Conservation (phyloP, 352 stramenopile species). For the Pythium phragmitis region DNA sequence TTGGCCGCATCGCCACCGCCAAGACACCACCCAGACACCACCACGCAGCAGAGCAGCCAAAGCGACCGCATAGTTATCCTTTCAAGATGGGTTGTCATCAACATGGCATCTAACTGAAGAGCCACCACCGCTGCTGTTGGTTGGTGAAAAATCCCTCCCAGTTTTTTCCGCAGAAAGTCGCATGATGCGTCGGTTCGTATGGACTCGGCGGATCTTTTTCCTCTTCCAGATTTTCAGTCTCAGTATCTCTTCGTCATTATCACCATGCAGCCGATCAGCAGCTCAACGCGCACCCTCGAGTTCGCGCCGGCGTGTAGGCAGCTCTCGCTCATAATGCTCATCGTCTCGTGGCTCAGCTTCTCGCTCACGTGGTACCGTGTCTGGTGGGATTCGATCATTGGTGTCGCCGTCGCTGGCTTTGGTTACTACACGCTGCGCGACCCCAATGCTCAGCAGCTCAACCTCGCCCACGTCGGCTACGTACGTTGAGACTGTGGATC, state of each 20-base stretch:
- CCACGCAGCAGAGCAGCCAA: not conserved
- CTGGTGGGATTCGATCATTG: conserved; percentile 79
- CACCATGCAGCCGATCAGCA: conserved; percentile 22
- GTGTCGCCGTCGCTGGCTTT: conserved; percentile 39
- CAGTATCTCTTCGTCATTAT: not conserved
- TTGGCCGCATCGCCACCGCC: not conserved
- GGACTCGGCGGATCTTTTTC: not conserved
- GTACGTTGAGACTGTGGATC: conserved; percentile 15
- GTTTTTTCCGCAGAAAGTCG: conserved; percentile 16
- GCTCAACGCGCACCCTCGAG: conserved; percentile 57
- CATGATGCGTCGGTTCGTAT: conserved; percentile 3
- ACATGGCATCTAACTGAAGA: conserved; percentile 1
- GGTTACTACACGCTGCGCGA: conserved; percentile 60
- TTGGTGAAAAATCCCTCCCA: conserved; percentile 7
- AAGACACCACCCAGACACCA: not conserved
- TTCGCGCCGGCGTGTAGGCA: conserved; percentile 61
- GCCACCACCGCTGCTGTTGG: conserved; percentile 5
- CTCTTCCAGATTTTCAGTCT: not conserved
- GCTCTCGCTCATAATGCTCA: conserved; percentile 50
- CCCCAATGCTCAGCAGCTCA: conserved; percentile 44
- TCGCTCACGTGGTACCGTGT: conserved; percentile 77
- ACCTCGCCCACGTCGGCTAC: conserved; percentile 32
- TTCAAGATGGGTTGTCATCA: not conserved
- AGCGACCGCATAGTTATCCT: not conserved
- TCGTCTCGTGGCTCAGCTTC: conserved; percentile 60